phyloP scores from a whole-genome alignment of 805 yeast species.

The Trichomonascus vanleenenianus region DNA sequence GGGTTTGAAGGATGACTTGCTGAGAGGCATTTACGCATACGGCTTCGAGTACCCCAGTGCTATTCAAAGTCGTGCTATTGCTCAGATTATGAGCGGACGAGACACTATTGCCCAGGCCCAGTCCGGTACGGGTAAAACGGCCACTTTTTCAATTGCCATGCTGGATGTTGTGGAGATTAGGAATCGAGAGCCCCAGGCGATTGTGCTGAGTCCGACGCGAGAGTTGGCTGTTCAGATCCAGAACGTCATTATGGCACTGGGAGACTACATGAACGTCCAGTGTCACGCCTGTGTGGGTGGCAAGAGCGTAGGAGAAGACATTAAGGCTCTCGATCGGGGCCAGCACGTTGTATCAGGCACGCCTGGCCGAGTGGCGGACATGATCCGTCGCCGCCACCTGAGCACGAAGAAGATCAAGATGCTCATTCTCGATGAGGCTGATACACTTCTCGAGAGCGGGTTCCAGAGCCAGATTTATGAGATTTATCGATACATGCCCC shows the following conservation, averaged over 20 bases:
- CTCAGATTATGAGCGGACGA: constrained; percentile 67
- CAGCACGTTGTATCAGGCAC: constrained; percentile 96
- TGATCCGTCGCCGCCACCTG: constrained; percentile 86
- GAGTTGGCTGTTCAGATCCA: constrained; percentile 96
- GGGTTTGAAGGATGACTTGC: constrained; percentile 21
- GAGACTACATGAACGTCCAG: constrained; percentile 80
- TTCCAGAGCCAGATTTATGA: constrained; percentile 95
- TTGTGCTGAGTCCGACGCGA: constrained; percentile 94
- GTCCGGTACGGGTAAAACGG: constrained; percentile 90
- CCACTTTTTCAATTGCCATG: constrained; percentile 69
- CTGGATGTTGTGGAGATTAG: constrained; percentile 57
- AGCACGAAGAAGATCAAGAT: constrained; percentile 79
- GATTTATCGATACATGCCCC: constrained; percentile 81
- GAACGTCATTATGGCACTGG: constrained; percentile 83
- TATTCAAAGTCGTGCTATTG: constrained; percentile 73
- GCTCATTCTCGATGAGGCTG: constrained; percentile 97
- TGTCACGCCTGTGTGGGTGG: constrained; percentile 99
- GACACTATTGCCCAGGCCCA: constrained; percentile 80
- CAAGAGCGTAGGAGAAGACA: constrained; percentile 80
- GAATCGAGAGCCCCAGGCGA: constrained; percentile 76
- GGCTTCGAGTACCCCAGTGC: constrained; percentile 81
- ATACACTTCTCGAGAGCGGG: constrained; percentile 89
- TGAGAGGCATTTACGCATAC: constrained; percentile 61
- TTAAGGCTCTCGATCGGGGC: constrained; percentile 73
- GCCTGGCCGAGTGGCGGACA: constrained; percentile 95